Conservation (phyloP, 257 asterid species). For the Lycium ferocissimum region DNA sequence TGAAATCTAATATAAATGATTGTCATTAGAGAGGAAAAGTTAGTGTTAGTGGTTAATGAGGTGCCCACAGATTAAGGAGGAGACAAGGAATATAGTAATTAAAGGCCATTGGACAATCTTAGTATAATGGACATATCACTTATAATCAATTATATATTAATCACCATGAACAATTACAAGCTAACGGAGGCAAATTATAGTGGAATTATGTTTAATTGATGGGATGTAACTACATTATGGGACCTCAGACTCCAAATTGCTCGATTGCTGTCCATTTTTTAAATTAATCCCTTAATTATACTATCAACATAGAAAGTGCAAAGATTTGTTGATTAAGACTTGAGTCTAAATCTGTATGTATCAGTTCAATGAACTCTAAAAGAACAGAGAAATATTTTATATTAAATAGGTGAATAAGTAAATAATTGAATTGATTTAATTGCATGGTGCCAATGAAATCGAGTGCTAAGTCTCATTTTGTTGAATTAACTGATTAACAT, state of each 20-base stretch:
- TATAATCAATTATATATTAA: constrained; percentile 2
- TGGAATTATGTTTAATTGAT: constrained; percentile 35
- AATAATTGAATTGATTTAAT: neutral
- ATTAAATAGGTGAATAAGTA: neutral
- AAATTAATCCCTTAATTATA: neutral
- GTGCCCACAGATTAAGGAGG: constrained; percentile 39
- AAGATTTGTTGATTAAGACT: constrained; percentile 24
- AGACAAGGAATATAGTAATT: constrained; percentile 42
- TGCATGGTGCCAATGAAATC: neutral
- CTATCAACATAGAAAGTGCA: constrained; percentile 28
- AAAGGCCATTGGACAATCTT: constrained; percentile 39
- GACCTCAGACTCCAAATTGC: constrained; percentile 9
- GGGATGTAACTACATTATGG: constrained; percentile 38
- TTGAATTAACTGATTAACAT: no score
- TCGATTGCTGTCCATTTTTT: neutral
- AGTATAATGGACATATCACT: constrained; percentile 37
- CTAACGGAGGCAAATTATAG: constrained; percentile 31
- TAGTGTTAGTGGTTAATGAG: constrained; percentile 51
- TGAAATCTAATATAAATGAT: constrained; percentile 39
- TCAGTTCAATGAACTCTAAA: neutral
- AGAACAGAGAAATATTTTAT: neutral
- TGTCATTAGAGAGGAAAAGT: constrained; percentile 28
- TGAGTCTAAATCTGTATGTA: constrained; percentile 12
- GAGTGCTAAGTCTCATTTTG: neutral
- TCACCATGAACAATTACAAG: constrained; percentile 16